phyloP scores from a whole-genome alignment of 129 eudicot genomes.

The Logfia minima region DNA sequence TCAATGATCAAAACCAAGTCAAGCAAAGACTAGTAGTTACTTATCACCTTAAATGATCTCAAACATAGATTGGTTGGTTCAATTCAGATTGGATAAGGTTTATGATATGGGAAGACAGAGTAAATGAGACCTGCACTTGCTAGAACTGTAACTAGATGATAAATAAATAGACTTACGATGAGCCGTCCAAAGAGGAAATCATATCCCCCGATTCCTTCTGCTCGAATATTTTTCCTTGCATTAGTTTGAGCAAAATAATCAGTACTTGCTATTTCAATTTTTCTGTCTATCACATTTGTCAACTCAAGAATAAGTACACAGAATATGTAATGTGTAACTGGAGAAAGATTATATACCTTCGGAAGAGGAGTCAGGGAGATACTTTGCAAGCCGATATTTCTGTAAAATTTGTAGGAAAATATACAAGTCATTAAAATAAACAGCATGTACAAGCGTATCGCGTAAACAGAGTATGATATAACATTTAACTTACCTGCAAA shows the following conservation, averaged over 20 bases:
- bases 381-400: constrained; percentile 74
- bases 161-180: constrained; percentile 58
- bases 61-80: background rate
- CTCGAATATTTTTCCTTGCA: constrained; percentile 65
- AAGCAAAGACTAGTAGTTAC: background rate
- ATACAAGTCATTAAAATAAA: constrained; percentile 6
- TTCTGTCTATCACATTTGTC: background rate
- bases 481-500: constrained; percentile 46
- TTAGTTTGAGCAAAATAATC: constrained; percentile 29
- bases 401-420: constrained; percentile 22
- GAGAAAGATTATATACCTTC: constrained; percentile 45
- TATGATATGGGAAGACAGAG: background rate
- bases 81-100: background rate
- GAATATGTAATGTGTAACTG: background rate
- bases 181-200: constrained; percentile 71
- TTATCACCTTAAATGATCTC: background rate
- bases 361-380: constrained; percentile 59
- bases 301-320: background rate
- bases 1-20: background rate
- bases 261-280: constrained; percentile 12
- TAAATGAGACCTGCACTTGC: background rate
- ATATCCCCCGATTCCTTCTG: constrained; percentile 74
- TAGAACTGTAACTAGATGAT: background rate
- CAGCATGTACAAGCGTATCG: background rate
- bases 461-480: background rate